Conservation (phyloP, 1,284 basidiomycete species). For the Trametes versicolor region DNA sequence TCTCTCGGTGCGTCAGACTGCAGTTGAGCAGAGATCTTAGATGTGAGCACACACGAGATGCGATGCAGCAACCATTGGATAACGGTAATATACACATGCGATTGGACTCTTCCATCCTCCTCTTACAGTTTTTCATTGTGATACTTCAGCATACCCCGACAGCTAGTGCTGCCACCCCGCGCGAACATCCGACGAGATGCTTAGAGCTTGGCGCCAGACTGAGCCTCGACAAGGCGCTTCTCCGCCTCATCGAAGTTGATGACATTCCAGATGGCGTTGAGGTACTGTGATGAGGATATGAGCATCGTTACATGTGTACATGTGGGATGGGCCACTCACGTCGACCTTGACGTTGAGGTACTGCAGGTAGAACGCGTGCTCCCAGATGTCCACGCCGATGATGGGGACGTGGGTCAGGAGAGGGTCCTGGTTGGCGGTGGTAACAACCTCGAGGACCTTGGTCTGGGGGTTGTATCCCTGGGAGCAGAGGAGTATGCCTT, state of each 20-base stretch:
- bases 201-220: slow-evolving; percentile 33
- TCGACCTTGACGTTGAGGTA: slow-evolving; percentile 81
- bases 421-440: slow-evolving; percentile 93
- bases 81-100: slow-evolving; percentile 33
- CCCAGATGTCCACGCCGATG: slow-evolving; percentile 92
- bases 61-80: slow-evolving; percentile 23
- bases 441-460: slow-evolving; percentile 77
- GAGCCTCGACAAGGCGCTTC: slow-evolving; percentile 66
- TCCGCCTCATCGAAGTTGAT: slow-evolving; percentile 87
- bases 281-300: slow-evolving; percentile 58
- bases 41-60: slow-evolving; percentile 9
- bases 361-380: slow-evolving; percentile 83
- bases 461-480: slow-evolving; percentile 72
- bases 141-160: slow-evolving; percentile 2
- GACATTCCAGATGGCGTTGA: slow-evolving; percentile 84
- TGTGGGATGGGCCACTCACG: slow-evolving; percentile 51
- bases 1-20: no score
- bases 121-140: slow-evolving; percentile 24
- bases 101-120: slow-evolving; percentile 19
- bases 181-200: background rate
- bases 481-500: background rate
- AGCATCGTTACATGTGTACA: background rate
- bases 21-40: background rate
- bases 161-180: background rate
- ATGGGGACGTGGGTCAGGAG: slow-evolving; percentile 79